Evolutionary conservation across 352 stramenopile species (phyloP).

Genomic region (Phytophthora idaei): DNA sequence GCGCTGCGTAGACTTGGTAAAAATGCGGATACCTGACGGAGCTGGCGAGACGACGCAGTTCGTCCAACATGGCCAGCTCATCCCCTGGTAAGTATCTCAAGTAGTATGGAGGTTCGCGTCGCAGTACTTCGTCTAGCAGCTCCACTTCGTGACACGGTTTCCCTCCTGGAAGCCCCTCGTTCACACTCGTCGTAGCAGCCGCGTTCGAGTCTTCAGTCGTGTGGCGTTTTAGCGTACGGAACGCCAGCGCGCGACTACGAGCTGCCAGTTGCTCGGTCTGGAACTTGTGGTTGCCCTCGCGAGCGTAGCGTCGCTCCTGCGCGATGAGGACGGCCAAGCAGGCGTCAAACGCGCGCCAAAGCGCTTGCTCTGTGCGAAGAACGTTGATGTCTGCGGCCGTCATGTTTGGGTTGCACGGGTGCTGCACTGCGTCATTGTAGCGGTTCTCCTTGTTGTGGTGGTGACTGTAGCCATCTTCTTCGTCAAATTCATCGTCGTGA

Average conservation of each 20-base stretch:
- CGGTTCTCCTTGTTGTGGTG: conserved; percentile 18
- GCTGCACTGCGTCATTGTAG: conserved; percentile 14
- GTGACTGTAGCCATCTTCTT: conserved; percentile 30
- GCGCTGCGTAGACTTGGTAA: conserved; percentile 61
- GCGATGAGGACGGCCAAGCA: conserved; percentile 68
- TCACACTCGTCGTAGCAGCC: conserved; percentile 44
- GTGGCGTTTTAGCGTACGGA: conserved; percentile 58
- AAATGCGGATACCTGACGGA: conserved; percentile 59
- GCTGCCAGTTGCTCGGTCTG: conserved; percentile 59
- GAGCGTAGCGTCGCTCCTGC: conserved; percentile 58
- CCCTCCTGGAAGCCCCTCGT: conserved; percentile 61
- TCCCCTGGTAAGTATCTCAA: conserved; percentile 71
- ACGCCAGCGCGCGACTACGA: conserved; percentile 54
- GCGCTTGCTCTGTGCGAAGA: conserved; percentile 62
- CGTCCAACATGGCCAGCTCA: conserved; percentile 64
- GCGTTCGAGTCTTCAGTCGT: conserved; percentile 43
- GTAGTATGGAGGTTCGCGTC: conserved; percentile 74
- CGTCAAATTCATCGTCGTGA: conserved; percentile 32
- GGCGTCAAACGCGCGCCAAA: conserved; percentile 81
- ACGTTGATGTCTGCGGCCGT: conserved; percentile 51
- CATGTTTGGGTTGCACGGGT: conserved; percentile 42
- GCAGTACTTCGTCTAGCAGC: conserved; percentile 58
- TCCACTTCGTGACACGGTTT: conserved; percentile 66
- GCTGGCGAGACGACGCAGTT: conserved; percentile 59
- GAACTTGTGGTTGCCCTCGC: conserved; percentile 65